Evolutionary conservation across 1,139 yeast species (phyloP), one percentile per base, ranked within the genome.

Genomic region (Candida frijolesensis): DNA sequence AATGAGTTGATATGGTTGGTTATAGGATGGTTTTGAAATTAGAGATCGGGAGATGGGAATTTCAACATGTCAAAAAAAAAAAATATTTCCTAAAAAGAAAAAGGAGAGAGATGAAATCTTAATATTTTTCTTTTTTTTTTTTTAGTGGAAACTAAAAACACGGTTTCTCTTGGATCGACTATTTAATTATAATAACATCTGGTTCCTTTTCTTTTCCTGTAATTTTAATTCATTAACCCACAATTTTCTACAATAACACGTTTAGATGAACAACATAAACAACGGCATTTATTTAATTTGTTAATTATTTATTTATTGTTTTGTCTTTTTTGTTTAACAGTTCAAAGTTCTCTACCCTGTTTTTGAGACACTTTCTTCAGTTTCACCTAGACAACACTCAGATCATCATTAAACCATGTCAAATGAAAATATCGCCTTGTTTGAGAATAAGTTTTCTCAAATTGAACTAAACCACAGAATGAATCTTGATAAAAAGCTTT

Each of bases 361-460:
- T 8, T 25, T 25, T 25, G 29, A 25, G 7, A 25, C 29, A 25
- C 29, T 2, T 6, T 2, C 29, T 19, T 4, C 22, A 19, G 22
- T 3, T 19, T 19, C 22, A 19, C 22, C 22, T 19, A 19, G 4
- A 19, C 22, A 19, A 3, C 4, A 19, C 29, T 25, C 29, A 25
- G 29, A 9, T 9, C 11, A 9, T 4, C 14, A 3, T 22, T 25
- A 11, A 33, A n/a, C 11, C 12, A 43, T 43, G 45, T 33, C 30
- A 14, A 34, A 43, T 34, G 40, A 48, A 12, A 48, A 46, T 16
- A 55, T 53, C 45, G 47, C 55, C 4, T 42, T 53, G 12, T 61
- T 70, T 56, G 70, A 66, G 49, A 66, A 64, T 51, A 60, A 64
- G 50, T 68, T 70, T 54, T 63, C 74, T 30, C 56, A 59, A 42